A percentile compares a stretch with the other conserved stretches of the same genome.
These are phyloP conservation scores for Heliamphora exappendiculata DNA, from an alignment of 148 eudicot species.

Conservation along the genomic window DNA sequence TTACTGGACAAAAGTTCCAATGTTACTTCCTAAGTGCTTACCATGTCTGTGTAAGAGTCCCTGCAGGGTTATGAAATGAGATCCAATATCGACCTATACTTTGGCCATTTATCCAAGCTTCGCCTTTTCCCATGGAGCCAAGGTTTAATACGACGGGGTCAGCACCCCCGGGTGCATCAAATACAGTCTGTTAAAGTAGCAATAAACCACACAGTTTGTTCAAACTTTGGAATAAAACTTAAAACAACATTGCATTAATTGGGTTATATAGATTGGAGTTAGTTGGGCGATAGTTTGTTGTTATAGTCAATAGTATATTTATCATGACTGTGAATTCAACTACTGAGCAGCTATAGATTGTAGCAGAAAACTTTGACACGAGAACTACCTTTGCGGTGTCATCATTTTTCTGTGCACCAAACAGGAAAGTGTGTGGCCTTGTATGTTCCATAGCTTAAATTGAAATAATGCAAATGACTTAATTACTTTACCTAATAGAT, in stretches of 20 bases:
- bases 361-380: too few relatives aligned
- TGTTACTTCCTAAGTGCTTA: conserved; percentile 1
- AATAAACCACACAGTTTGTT: not conserved
- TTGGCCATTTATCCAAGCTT: conserved; percentile 57
- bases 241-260: not conserved
- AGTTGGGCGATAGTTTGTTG: too few relatives aligned
- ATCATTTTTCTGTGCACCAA: too few relatives aligned
- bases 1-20: not conserved
- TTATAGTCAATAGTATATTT: not conserved
- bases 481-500: too few relatives aligned
- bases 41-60: conserved; percentile 48
- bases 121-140: conserved; percentile 62
- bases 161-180: conserved; percentile 41
- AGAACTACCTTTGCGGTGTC: too few relatives aligned
- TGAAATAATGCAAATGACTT: too few relatives aligned
- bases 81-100: conserved; percentile 67
- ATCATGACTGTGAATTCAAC: not conserved
- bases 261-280: too few relatives aligned
- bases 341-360: not conserved
- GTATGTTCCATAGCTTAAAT: too few relatives aligned
- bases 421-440: too few relatives aligned
- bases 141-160: conserved; percentile 44
- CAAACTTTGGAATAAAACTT: not conserved
- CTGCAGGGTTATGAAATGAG: conserved; percentile 31
- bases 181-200: conserved; percentile 28